Evolutionary conservation across 768 basidiomycete genomes (phyloP).

Genomic region (Termitomyces sp.): DNA sequence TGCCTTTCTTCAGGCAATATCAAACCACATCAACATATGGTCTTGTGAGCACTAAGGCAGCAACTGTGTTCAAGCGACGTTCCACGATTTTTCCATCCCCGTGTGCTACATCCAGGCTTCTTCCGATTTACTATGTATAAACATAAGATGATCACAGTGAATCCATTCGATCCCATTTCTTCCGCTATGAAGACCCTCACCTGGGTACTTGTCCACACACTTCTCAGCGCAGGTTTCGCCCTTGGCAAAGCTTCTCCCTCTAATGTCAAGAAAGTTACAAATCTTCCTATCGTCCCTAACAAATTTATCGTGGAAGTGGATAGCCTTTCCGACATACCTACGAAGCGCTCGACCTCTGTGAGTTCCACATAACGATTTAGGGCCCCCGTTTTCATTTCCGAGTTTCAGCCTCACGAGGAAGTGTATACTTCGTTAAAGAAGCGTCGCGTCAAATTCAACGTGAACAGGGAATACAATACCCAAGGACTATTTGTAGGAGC

Average conservation of each 20-base stretch:
- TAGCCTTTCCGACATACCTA: slow-evolving; percentile 29
- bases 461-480: slow-evolving; percentile 49
- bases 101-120: too few relatives aligned
- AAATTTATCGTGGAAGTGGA: slow-evolving; percentile 60
- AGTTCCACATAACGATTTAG: not conserved
- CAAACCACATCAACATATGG: too few relatives aligned
- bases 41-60: not conserved
- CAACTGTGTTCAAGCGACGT: not conserved
- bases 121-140: too few relatives aligned
- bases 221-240: slow-evolving; percentile 22
- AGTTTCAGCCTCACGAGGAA: slow-evolving; percentile 40
- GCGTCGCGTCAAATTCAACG: slow-evolving; percentile 39
- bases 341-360: slow-evolving; percentile 26
- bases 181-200: slow-evolving; percentile 30
- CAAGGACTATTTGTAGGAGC: slow-evolving; percentile 58
- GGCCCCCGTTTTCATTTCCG: too few relatives aligned
- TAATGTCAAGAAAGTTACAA: slow-evolving; percentile 33
- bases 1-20: too few relatives aligned
- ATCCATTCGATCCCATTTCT: too few relatives aligned
- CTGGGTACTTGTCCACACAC: slow-evolving; percentile 23
- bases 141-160: too few relatives aligned
- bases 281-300: slow-evolving; percentile 38
- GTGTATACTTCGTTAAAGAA: slow-evolving; percentile 46
- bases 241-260: slow-evolving; percentile 32
- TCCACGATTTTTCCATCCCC: not conserved